Evolutionary conservation across 2,329 filamentous ascomycete species (phyloP), one percentile per base, ranked within the genome.

Genomic region (Dryadomyces quercus-mongolicae): DNA sequence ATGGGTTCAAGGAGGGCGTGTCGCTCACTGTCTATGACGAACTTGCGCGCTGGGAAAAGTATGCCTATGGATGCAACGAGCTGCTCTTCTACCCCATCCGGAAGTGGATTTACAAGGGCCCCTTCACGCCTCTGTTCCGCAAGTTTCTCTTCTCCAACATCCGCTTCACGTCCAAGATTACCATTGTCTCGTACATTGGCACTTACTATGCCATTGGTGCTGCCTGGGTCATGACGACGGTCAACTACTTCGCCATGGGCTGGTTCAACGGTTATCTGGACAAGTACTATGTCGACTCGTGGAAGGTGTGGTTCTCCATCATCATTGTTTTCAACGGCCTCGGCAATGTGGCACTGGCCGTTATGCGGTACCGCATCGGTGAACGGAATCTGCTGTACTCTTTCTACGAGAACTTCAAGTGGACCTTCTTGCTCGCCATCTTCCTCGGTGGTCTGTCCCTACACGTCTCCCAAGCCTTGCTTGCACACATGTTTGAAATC

Each of bases 1-100:
- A 85, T n/a, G 85, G 82, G 50, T 90, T 89, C 74, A 85, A 89
- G 65, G 87, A 92, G 66, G 87, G 88, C 59, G 87, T 92, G 53
- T 91, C 87, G 1, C 73, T 92, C 55, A 92, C 87, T 0, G 86
- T 92, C 10, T 90, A 92, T 64, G 87, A 92, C 67, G 88, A 92
- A 67, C 74, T 92, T 56, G 84, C 86, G 2, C 84, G 87, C 55
- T 92, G 88, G 87, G 87, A 92, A 65, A 92, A 92, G 69, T 90
- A 90, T 65, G 88, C 87, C 3, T 91, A 89, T 62, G 86, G 87
- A 42, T 91, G 88, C 69, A 88, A 86, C 66, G 87, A 91, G 70
- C 74, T 92, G 55, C 75, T 92, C 55, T 92, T 93, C 72, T 78
- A 92, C 64, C 88, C 87, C 3, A 73, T 92, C 57, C 77, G 79